Conservation (phyloP, 179 eudicot species). For the Pouteria campechiana region DNA sequence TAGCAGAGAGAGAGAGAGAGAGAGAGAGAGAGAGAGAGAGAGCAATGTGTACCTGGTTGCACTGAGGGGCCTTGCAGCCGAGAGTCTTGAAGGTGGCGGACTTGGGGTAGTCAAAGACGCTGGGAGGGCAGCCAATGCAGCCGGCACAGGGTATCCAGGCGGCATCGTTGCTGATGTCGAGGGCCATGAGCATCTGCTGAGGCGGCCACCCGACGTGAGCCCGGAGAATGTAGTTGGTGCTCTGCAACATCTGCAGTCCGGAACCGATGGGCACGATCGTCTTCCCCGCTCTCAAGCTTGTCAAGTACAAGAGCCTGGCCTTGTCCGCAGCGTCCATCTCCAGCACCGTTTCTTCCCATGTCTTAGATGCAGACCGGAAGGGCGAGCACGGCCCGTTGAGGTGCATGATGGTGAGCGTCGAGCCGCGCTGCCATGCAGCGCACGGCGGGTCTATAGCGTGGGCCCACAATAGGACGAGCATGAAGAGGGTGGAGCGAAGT, state of each 20-base stretch:
- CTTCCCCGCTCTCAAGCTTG: constrained; percentile 47
- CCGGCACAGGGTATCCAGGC: constrained; percentile 71
- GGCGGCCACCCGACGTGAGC: constrained; percentile 62
- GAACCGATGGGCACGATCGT: constrained; percentile 52
- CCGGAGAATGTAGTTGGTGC: constrained; percentile 41
- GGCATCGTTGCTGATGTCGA: constrained; percentile 66
- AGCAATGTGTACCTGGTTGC: constrained; percentile 44
- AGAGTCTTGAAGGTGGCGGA: constrained; percentile 38
- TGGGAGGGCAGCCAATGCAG: constrained; percentile 46
- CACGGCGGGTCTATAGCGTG: constrained; percentile 7
- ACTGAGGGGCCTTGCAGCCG: constrained; percentile 36
- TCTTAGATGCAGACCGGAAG: constrained; percentile 18
- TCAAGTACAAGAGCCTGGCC: constrained; percentile 34
- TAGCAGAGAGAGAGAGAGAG: too few relatives aligned
- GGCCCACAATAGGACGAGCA: constrained; percentile 9
- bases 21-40: too few relatives aligned
- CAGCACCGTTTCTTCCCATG: constrained; percentile 64
- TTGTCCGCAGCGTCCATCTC: constrained; percentile 37
- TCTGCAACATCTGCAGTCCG: constrained; percentile 50
- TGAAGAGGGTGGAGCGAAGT: constrained; percentile 5
- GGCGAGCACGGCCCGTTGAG: constrained; percentile 63
- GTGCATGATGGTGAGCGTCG: constrained; percentile 50
- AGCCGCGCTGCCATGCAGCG: constrained; percentile 13
- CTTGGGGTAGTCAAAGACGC: constrained; percentile 21
- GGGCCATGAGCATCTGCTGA: constrained; percentile 54